A percentile compares a stretch with the other conserved stretches of the same genome.
phyloP scores from a whole-genome alignment of 345 rosid genomes.

The Gossypioides kirkii region DNA sequence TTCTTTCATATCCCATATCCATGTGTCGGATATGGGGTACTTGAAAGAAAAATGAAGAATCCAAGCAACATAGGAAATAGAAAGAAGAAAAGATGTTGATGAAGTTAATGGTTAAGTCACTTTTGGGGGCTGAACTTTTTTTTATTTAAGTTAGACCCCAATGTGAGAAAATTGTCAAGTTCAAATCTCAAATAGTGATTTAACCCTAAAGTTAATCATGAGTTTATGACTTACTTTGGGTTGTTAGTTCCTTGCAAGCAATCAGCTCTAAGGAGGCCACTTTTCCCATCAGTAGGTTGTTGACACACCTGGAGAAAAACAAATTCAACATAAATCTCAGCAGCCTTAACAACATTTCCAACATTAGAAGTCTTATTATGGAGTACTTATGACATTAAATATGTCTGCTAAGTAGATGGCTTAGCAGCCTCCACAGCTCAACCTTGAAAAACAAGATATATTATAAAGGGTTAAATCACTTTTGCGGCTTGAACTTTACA shows the following conservation, averaged over 20 bases:
- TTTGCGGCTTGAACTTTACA: no score
- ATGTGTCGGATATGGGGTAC: no score
- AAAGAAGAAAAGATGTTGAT: neutral
- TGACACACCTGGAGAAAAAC: conserved; percentile 47
- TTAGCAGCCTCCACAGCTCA: neutral
- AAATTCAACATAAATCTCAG: conserved; percentile 1
- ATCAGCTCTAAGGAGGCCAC: conserved; percentile 68
- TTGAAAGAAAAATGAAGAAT: neutral
- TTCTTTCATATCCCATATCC: no score
- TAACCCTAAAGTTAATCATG: neutral
- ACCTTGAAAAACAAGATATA: neutral
- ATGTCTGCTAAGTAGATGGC: neutral
- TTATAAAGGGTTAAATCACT: no score
- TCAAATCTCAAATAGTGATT: no score
- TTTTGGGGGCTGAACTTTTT: no score
- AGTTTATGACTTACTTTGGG: conserved; percentile 41
- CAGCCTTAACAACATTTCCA: neutral
- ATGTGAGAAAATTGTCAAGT: no score
- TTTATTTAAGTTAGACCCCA: no score
- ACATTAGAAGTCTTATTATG: neutral
- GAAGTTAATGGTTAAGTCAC: neutral
- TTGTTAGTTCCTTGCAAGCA: conserved; percentile 43
- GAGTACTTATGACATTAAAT: neutral
- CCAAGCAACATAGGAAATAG: neutral
- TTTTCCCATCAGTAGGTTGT: conserved; percentile 49